These are phyloP conservation scores for Arabidopsis arenosa DNA, from an alignment of 345 rosid genomes.

Conservation along the genomic window DNA sequence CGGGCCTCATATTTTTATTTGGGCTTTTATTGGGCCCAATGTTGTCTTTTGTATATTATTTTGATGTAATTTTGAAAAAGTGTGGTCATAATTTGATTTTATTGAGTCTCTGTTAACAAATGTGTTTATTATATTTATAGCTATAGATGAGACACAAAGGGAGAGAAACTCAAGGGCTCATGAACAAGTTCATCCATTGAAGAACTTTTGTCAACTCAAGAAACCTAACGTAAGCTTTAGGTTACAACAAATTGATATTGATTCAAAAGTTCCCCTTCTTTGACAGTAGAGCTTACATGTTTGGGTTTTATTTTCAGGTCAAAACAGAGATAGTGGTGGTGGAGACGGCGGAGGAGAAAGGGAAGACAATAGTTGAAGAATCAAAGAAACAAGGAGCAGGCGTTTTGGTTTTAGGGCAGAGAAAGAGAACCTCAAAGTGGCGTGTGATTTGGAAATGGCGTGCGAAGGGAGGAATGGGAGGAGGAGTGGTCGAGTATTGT, in stretches of 20 bases:
- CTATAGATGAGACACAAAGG: slow-evolving; percentile 55
- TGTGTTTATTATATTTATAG: neutral
- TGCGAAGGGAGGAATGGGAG: slow-evolving; percentile 31
- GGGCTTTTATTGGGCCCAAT: slow-evolving; percentile 8
- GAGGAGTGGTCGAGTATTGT: slow-evolving; percentile 78
- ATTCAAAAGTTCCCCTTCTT: neutral
- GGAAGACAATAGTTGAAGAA: slow-evolving; percentile 80
- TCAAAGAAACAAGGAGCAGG: slow-evolving; percentile 76
- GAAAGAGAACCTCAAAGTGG: slow-evolving; percentile 78
- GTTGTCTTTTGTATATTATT: neutral
- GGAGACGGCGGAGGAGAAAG: slow-evolving; percentile 84
- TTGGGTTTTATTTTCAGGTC: slow-evolving; percentile 49
- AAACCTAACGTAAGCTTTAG: slow-evolving; percentile 74
- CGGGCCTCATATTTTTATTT: slow-evolving; percentile 4
- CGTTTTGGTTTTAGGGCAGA: slow-evolving; percentile 81
- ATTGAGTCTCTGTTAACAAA: neutral
- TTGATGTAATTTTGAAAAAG: too few relatives aligned
- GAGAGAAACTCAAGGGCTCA: slow-evolving; percentile 62
- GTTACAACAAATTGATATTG: neutral
- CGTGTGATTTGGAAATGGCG: slow-evolving; percentile 87
- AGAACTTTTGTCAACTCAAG: slow-evolving; percentile 70
- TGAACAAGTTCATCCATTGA: slow-evolving; percentile 67
- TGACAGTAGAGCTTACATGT: neutral
- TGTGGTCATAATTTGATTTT: too few relatives aligned
- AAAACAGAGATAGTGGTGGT: slow-evolving; percentile 69